phyloP scores from a whole-genome alignment of 805 yeast species.

The Saccharomycopsis sp. region DNA sequence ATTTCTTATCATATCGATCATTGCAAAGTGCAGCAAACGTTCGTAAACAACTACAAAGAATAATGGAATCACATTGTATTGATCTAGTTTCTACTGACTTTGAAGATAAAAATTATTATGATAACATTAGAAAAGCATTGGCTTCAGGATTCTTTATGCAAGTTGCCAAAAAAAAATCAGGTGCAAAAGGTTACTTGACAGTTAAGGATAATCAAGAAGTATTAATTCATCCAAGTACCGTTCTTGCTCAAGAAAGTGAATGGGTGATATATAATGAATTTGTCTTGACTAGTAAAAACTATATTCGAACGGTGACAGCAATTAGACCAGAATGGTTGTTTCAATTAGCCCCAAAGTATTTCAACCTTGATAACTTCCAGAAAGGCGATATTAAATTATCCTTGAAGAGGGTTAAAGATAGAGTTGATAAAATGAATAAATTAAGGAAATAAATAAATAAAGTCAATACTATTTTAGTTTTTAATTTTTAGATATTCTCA shows the following conservation, averaged over 20 bases:
- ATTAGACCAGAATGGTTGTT: slow-evolving; percentile 90
- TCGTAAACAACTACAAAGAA: slow-evolving; percentile 69
- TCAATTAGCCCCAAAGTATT: slow-evolving; percentile 68
- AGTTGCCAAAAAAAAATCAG: slow-evolving; percentile 86
- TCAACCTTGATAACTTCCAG: slow-evolving; percentile 54
- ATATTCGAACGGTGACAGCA: slow-evolving; percentile 87
- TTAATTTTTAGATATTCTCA: slow-evolving; percentile 6
- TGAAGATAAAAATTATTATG: slow-evolving; percentile 56
- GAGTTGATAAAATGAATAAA: slow-evolving; percentile 39
- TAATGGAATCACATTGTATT: slow-evolving; percentile 77
- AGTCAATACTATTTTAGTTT: background rate
- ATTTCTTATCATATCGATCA: slow-evolving; percentile 78
- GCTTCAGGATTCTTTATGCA: slow-evolving; percentile 97
- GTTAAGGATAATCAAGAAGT: slow-evolving; percentile 96
- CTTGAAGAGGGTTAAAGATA: slow-evolving; percentile 51
- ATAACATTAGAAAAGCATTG: slow-evolving; percentile 77
- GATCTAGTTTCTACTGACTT: slow-evolving; percentile 63
- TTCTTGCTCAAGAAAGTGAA: slow-evolving; percentile 79
- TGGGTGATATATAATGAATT: slow-evolving; percentile 95
- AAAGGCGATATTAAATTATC: slow-evolving; percentile 68
- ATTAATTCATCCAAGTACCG: slow-evolving; percentile 87
- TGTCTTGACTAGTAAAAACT: slow-evolving; percentile 87
- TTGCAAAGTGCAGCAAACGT: slow-evolving; percentile 82
- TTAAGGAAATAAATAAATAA: slow-evolving; percentile 24
- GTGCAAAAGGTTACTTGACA: slow-evolving; percentile 77